Conservation (phyloP, 2,329 filamentous ascomycete genomes). For the Penicillium sp. region DNA sequence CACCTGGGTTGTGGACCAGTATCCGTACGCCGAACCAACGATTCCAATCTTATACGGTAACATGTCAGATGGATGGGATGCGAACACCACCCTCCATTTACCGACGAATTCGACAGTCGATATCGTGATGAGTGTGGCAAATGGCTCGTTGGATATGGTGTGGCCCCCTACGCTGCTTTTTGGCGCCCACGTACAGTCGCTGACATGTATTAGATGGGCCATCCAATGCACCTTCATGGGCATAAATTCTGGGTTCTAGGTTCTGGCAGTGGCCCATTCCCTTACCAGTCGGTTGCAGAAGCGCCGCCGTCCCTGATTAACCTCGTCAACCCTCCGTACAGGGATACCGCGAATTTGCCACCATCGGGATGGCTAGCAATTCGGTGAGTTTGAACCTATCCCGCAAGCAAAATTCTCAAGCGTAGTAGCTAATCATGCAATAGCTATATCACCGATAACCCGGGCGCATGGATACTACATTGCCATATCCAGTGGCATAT, state of each 20-base stretch:
- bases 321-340: conserved; percentile 1
- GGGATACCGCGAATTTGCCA: conserved; percentile 4
- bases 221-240: conserved; percentile 5
- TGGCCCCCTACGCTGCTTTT: background rate
- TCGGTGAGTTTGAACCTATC: background rate
- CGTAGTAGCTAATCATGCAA: conserved; percentile 1
- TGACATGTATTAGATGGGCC: conserved; percentile 6
- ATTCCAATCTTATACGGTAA: conserved; percentile 4
- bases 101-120: background rate
- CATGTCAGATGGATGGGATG: conserved; percentile 3
- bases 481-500: conserved; percentile 2
- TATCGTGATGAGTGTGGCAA: conserved; percentile 5
- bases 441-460: conserved; percentile 6
- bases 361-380: background rate
- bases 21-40: conserved; percentile 1
- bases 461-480: conserved; percentile 4
- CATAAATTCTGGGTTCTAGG: conserved; percentile 9
- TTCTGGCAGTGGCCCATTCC: conserved; percentile 5
- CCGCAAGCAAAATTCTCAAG: conserved; percentile 3
- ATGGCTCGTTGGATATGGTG: conserved; percentile 3
- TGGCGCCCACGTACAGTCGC: background rate
- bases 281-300: conserved; percentile 5
- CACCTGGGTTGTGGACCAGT: conserved; percentile 6
- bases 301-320: conserved; percentile 5
- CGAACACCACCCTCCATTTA: conserved; percentile 3